Percentiles rank a stretch among this genome's conserved stretches.
phyloP scores from a whole-genome alignment of 305 asterid species.

The Fraxinus ornus region DNA sequence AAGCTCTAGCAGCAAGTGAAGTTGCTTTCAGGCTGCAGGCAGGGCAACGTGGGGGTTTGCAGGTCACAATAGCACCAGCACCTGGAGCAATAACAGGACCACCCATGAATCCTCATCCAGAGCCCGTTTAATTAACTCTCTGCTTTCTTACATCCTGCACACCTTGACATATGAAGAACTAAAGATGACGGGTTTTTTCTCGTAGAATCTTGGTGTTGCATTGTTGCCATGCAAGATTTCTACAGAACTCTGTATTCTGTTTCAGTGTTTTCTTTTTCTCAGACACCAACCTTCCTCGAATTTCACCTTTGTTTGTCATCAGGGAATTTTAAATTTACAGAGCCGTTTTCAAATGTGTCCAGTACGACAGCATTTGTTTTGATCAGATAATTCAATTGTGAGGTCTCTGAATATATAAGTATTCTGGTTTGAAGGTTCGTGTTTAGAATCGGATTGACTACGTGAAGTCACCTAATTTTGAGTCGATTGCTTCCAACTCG shows the following conservation, averaged over 20 bases:
- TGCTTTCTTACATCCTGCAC: conserved; percentile 14
- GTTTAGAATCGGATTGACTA: not conserved
- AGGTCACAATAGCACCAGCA: conserved; percentile 40
- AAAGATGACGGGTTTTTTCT: not conserved
- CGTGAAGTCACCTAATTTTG: not conserved
- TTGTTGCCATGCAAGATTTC: not conserved
- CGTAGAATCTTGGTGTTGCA: not conserved
- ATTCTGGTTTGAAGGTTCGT: not conserved
- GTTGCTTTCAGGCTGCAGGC: conserved; percentile 52
- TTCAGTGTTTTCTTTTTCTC: not conserved
- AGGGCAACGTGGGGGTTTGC: conserved; percentile 49
- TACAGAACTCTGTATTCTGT: not conserved
- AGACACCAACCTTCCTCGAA: not conserved
- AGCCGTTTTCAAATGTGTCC: not conserved
- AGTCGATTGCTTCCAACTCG: not conserved
- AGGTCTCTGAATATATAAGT: not conserved
- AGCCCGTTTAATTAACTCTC: conserved; percentile 15
- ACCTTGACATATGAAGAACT: not conserved
- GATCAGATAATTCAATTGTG: not conserved
- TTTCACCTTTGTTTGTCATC: not conserved
- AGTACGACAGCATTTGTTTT: not conserved
- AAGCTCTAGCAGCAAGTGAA: conserved; percentile 47
- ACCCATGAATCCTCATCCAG: conserved; percentile 6
- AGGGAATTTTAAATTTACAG: not conserved
- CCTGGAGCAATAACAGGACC: conserved; percentile 32